These are phyloP conservation scores for Triadica sebifera DNA, from an alignment of 345 rosid genomes.

Conservation along the genomic window DNA sequence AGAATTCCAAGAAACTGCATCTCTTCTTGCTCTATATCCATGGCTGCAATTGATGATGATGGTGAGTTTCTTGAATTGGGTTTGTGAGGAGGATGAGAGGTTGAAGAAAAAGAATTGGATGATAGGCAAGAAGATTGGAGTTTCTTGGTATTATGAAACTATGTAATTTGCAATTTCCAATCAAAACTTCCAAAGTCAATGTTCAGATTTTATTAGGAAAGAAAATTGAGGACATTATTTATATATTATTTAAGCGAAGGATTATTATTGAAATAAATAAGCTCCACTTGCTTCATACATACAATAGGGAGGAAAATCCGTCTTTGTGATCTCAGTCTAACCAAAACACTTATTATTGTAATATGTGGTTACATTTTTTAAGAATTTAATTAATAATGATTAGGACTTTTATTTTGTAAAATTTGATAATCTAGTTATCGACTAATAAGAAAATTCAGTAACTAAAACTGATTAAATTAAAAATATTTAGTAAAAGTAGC, in stretches of 20 bases:
- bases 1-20: slow-evolving; percentile 51
- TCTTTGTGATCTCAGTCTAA: neutral
- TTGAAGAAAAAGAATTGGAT: neutral
- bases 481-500: no score
- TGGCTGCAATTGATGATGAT: slow-evolving; percentile 2
- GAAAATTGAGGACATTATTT: neutral
- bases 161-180: neutral
- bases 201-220: neutral
- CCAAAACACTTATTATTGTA: neutral
- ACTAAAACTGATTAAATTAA: no score
- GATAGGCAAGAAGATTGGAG: neutral
- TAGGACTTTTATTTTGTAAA: no score
- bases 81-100: neutral
- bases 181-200: neutral
- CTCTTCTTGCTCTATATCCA: slow-evolving; percentile 63
- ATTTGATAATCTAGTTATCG: no score
- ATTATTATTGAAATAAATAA: neutral
- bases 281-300: neutral
- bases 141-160: neutral
- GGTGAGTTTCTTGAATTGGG: neutral
- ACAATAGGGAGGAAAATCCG: neutral
- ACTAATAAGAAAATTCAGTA: no score
- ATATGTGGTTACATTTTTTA: no score
- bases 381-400: no score
- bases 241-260: no score